These are phyloP conservation scores for Nissolia schottii DNA, from an alignment of 306 rosid species.

Conservation along the genomic window DNA sequence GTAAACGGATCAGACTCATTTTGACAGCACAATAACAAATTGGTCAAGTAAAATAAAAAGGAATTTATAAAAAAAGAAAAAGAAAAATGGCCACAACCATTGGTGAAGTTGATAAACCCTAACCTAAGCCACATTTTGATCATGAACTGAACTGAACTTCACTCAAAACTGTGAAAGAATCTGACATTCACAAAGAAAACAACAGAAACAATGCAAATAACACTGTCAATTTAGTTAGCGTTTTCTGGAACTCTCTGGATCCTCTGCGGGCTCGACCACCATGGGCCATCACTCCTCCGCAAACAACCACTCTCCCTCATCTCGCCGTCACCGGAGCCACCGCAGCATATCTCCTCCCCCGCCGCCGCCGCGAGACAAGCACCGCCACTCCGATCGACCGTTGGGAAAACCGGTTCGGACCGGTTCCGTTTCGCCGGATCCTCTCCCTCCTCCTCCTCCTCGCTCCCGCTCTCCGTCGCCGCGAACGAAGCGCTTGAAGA, in stretches of 20 bases:
- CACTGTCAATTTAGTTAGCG: background rate
- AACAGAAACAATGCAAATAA: background rate
- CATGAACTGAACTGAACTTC: background rate
- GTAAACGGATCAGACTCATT: too few relatives aligned
- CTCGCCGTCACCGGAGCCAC: conserved; percentile 42
- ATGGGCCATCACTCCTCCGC: conserved; percentile 33
- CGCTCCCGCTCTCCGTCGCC: conserved; percentile 51
- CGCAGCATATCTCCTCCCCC: conserved; percentile 38
- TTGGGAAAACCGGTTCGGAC: conserved; percentile 27
- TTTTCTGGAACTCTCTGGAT: background rate
- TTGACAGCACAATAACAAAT: too few relatives aligned
- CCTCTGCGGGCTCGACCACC: background rate
- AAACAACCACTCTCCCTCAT: conserved; percentile 31
- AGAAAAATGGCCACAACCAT: background rate
- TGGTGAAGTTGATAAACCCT: background rate
- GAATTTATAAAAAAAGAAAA: too few relatives aligned
- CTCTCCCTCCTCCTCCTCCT: conserved; percentile 16
- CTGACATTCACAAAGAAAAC: background rate
- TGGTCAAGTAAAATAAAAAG: too few relatives aligned
- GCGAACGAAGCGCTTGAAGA: conserved; percentile 51
- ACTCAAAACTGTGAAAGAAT: background rate
- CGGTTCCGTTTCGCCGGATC: conserved; percentile 32
- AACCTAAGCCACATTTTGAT: background rate
- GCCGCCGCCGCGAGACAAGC: conserved; percentile 28
- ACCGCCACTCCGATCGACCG: conserved; percentile 20